Evolutionary conservation across 2,329 filamentous ascomycete genomes (phyloP).

Genomic region (Pseudocercospora pini-densiflorae): DNA sequence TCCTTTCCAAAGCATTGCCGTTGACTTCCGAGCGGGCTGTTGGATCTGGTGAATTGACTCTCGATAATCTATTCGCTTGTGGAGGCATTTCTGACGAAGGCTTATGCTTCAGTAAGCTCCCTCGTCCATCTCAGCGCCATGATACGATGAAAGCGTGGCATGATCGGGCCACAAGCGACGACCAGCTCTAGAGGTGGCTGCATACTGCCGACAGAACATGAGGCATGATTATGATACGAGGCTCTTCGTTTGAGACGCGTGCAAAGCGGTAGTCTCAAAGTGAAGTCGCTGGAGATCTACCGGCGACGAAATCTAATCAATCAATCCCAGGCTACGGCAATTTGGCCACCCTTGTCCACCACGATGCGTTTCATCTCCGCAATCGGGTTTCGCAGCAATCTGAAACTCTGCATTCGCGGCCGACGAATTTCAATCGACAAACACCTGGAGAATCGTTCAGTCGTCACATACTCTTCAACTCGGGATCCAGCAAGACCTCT

Average conservation of each 20-base stretch:
- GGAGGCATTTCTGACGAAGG: background rate
- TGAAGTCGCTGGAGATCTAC: too few relatives aligned
- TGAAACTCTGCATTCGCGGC: background rate
- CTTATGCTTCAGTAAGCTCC: background rate
- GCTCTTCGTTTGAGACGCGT: background rate
- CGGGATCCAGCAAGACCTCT: background rate
- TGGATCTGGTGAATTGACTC: too few relatives aligned
- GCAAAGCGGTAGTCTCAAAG: background rate
- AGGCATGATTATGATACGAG: background rate
- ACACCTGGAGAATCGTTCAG: background rate
- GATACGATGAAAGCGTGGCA: background rate
- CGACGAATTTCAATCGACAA: background rate
- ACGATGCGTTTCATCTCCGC: conserved; percentile 1
- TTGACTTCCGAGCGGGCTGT: too few relatives aligned
- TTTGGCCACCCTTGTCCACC: background rate
- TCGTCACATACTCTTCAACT: background rate
- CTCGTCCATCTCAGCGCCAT: background rate
- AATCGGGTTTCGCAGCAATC: background rate
- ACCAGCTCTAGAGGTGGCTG: background rate
- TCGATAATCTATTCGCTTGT: too few relatives aligned
- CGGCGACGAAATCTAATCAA: too few relatives aligned
- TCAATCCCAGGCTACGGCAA: background rate
- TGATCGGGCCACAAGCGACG: background rate
- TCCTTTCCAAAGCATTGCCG: too few relatives aligned
- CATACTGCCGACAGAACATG: background rate